These are phyloP conservation scores for carrot (Daucus carota) DNA, from an alignment of 129 eudicot species.

Conservation along the genomic window DNA sequence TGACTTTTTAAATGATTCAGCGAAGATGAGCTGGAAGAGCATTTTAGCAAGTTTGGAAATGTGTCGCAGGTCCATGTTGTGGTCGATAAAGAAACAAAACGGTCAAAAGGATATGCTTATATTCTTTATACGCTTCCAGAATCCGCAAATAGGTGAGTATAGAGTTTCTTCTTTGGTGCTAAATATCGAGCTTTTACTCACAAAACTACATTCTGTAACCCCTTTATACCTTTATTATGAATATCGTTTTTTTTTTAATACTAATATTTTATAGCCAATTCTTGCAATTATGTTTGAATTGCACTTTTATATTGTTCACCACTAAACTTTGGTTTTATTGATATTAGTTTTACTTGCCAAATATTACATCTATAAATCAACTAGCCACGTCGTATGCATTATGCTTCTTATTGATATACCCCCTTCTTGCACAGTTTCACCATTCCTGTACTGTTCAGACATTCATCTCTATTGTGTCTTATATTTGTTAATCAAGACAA, in stretches of 20 bases:
- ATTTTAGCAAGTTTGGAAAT: conserved; percentile 57
- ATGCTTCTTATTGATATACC: background rate
- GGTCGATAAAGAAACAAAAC: conserved; percentile 77
- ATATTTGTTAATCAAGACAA: background rate
- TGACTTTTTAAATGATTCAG: conserved; percentile 31
- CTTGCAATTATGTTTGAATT: background rate
- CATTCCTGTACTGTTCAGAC: background rate
- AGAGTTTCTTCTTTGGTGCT: too few species aligned
- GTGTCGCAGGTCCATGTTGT: conserved; percentile 78
- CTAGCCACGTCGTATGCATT: background rate
- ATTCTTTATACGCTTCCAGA: conserved; percentile 69
- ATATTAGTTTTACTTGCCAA: background rate
- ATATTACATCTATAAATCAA: background rate
- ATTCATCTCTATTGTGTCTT: background rate
- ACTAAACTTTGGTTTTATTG: background rate
- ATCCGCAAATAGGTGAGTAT: conserved; percentile 70
- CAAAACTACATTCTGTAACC: background rate
- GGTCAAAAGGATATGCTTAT: conserved; percentile 82
- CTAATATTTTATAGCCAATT: conserved; percentile 1
- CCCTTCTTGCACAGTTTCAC: background rate
- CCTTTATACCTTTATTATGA: background rate
- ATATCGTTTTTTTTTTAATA: background rate
- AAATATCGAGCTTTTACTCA: background rate
- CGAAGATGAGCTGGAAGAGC: conserved; percentile 81
- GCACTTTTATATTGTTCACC: background rate